A percentile compares a stretch with the other conserved stretches of the same genome.
Evolutionary conservation across 352 stramenopile genomes (phyloP).

Genomic region (Globisporangium takayamanum): DNA sequence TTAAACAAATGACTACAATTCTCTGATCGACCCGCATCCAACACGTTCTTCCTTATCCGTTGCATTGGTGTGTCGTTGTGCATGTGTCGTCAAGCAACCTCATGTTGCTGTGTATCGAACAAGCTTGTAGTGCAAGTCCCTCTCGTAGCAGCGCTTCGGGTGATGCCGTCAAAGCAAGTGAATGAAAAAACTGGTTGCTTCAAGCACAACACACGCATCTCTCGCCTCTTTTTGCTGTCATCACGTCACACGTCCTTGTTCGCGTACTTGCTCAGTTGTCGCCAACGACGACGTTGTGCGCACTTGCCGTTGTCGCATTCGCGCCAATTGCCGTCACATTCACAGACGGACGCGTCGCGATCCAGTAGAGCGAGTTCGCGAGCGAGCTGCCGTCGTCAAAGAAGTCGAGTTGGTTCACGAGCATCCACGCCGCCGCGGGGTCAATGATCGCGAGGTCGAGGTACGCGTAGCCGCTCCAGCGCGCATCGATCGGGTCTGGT

Average conservation of each 20-base stretch:
- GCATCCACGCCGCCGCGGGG: slow-evolving; percentile 54
- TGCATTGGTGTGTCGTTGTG: no score
- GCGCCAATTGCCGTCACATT: not conserved
- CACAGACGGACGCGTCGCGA: slow-evolving; percentile 55
- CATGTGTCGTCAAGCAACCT: no score
- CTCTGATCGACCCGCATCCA: slow-evolving; percentile 66
- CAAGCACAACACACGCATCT: no score
- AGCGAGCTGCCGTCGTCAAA: slow-evolving; percentile 87
- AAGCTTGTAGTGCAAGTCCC: no score
- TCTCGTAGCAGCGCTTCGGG: no score
- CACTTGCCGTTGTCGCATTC: not conserved
- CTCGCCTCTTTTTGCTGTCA: not conserved
- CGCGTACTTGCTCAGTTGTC: not conserved
- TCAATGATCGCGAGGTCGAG: slow-evolving; percentile 82
- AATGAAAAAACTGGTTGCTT: no score
- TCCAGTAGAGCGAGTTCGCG: slow-evolving; percentile 88
- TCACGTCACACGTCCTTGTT: no score
- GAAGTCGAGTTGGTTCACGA: slow-evolving; percentile 56
- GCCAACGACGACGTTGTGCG: not conserved
- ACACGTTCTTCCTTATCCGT: no score
- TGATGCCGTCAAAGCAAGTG: no score
- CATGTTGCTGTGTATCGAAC: no score
- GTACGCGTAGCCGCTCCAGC: slow-evolving; percentile 82
- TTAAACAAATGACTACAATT: slow-evolving; percentile 84
- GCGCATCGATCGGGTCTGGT: slow-evolving; percentile 57